Evolutionary conservation across 495 filamentous ascomycete genomes (phyloP).

Genomic region (Rostrohypoxylon terebratum): DNA sequence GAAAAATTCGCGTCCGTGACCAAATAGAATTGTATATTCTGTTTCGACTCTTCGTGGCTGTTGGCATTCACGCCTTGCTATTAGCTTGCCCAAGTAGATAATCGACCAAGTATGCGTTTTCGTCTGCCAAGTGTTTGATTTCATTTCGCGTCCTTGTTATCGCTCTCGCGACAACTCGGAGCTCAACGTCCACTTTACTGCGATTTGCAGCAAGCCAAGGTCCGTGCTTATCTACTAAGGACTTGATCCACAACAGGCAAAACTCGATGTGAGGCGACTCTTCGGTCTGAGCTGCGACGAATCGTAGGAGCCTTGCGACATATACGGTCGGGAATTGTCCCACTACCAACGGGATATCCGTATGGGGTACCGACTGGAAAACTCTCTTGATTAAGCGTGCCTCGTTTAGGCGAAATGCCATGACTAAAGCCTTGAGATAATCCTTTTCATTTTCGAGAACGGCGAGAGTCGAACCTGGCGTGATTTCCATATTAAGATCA

Average conservation of each 20-base stretch:
- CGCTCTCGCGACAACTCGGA: constrained; percentile 80
- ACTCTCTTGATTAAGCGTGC: constrained; percentile 79
- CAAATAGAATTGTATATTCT: neutral
- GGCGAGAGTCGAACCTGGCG: constrained; percentile 80
- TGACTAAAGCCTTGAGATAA: constrained; percentile 90
- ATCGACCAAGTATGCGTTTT: constrained; percentile 86
- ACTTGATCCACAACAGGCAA: constrained; percentile 90
- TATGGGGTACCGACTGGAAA: constrained; percentile 82
- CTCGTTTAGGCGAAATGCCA: constrained; percentile 96
- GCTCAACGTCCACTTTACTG: constrained; percentile 79
- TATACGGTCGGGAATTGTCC: constrained; percentile 87
- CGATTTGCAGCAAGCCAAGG: constrained; percentile 82
- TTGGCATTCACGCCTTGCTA: constrained; percentile 32
- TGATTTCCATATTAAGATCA: constrained; percentile 93
- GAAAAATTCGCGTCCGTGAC: no score
- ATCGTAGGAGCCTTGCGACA: constrained; percentile 80
- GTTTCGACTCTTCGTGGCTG: neutral
- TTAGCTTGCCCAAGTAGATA: constrained; percentile 71
- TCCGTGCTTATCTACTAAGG: constrained; percentile 84
- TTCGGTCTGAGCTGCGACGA: constrained; percentile 88
- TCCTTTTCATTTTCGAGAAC: constrained; percentile 79
- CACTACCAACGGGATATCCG: constrained; percentile 82
- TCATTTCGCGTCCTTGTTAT: constrained; percentile 81
- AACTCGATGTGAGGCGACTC: constrained; percentile 94
- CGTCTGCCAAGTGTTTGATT: constrained; percentile 79